These are phyloP conservation scores for Escallonia rubra DNA, from an alignment of 129 eudicot genomes.

Conservation along the genomic window DNA sequence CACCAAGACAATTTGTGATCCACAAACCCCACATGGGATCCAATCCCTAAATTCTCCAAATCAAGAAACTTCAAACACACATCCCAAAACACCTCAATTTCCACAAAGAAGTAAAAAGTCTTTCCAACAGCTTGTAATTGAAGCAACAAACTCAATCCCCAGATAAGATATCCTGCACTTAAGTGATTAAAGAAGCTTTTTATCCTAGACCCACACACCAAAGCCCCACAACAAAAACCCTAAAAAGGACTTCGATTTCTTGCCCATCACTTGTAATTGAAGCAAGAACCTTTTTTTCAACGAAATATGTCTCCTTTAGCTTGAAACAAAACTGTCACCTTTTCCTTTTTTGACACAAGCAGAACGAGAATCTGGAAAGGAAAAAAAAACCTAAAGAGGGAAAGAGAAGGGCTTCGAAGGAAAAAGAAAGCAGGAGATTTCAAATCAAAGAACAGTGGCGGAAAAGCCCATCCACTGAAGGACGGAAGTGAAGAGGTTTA, in stretches of 20 bases:
- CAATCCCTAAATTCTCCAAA: constrained; percentile 16
- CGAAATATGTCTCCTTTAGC: constrained; percentile 11
- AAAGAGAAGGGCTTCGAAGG: neutral
- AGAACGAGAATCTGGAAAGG: neutral
- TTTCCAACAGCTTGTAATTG: constrained; percentile 35
- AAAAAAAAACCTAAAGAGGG: neutral
- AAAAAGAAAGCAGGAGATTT: neutral
- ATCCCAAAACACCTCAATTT: constrained; percentile 55
- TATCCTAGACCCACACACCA: constrained; percentile 36
- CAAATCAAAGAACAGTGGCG: constrained; percentile 10
- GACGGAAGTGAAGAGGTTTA: constrained; percentile 8
- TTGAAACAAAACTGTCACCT: constrained; percentile 3
- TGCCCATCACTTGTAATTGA: constrained; percentile 57
- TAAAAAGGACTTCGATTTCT: neutral
- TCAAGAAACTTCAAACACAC: constrained; percentile 35
- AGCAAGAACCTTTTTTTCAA: constrained; percentile 31
- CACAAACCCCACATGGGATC: constrained; percentile 10
- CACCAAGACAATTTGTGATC: neutral
- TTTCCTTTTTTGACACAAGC: neutral
- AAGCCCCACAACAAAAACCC: constrained; percentile 13
- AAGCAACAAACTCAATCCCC: constrained; percentile 34
- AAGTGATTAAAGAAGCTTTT: constrained; percentile 29
- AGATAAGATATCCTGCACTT: constrained; percentile 1
- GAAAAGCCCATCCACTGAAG: neutral
- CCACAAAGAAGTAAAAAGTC: constrained; percentile 20